Evolutionary conservation across 2,329 filamentous ascomycete species (phyloP).

Genomic region (Pseudogymnoascus sp.): DNA sequence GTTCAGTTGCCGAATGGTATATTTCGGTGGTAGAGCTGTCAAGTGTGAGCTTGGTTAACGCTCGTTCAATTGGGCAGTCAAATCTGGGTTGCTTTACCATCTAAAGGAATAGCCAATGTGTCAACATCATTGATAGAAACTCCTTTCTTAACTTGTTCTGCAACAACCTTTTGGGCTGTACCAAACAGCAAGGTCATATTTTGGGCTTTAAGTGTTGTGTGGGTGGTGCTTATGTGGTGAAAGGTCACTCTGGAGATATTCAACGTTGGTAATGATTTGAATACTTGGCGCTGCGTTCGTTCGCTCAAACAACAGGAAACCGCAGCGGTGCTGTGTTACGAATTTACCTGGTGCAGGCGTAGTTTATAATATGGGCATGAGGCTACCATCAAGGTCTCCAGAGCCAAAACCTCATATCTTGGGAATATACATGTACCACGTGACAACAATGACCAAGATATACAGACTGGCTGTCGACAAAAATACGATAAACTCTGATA

Average conservation of each 20-base stretch:
- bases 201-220: background rate
- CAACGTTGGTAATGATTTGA: background rate
- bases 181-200: conserved; percentile 1
- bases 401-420: background rate
- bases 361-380: background rate
- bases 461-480: background rate
- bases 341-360: background rate
- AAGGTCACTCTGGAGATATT: background rate
- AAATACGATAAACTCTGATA: background rate
- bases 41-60: background rate
- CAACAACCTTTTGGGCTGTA: background rate
- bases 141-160: background rate
- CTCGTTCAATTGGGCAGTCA: background rate
- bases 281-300: background rate
- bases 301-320: background rate
- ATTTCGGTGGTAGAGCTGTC: background rate
- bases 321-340: background rate
- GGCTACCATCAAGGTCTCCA: background rate
- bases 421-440: background rate
- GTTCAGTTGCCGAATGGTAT: background rate
- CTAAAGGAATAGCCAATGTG: background rate
- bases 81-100: background rate
- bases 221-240: background rate
- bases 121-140: background rate
- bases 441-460: background rate